Base-by-base conservation (phyloP, 805 yeast species). In the Metschnikowia noctiluminum region DNA sequence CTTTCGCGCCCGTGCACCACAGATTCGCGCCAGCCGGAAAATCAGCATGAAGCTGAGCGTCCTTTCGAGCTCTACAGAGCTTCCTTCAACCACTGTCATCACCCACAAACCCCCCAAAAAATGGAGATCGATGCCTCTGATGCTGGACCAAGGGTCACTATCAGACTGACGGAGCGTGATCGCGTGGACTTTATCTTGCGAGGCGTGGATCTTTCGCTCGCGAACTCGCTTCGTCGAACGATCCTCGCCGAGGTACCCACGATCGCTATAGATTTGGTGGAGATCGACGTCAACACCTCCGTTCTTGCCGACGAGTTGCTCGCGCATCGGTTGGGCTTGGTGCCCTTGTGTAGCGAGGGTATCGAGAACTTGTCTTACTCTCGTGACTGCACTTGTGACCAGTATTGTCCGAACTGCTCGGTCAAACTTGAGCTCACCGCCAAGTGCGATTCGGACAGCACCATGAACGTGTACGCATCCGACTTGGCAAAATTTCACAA, bases 171-270 rank as follows among this genome's bases (percentile, higher is more conserved):
- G 15, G 90, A 86, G 42, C 77, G 78, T 55, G 97, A 92, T 62
- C 87, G 82, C 62, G 97, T 94, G 53, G 96, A 94, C 67, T 87
- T 94, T 62, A 89, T 92, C 35, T 69, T 94, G 48, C 80, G 88
- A 40, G 89, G 90, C 62, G 91, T 90, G 32, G 97, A 92, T 64
- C 69, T 94, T 51, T 81, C 97, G 57, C 73, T 92, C 62, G 98
- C 98, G 15, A 94, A 94, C 76, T 87, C 98, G 13, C 58, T 94
- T 35, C 80, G 99, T 59, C 78, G 99, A 65, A 82, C 87, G 37
- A 91, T 94, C 89, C 75, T 94, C 52, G 91, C 97, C 1, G 99
- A 94, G 68, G 94, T 94, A 49, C 99, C 99, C 32, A 94, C 99
- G 0, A 72, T 94, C 56, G 97, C 99, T 45, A 90, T 94, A 50